Percentiles rank a stretch among this genome's conserved stretches.
phyloP scores from a whole-genome alignment of 140 eudicot genomes.

The Ambrosia hybrid region DNA sequence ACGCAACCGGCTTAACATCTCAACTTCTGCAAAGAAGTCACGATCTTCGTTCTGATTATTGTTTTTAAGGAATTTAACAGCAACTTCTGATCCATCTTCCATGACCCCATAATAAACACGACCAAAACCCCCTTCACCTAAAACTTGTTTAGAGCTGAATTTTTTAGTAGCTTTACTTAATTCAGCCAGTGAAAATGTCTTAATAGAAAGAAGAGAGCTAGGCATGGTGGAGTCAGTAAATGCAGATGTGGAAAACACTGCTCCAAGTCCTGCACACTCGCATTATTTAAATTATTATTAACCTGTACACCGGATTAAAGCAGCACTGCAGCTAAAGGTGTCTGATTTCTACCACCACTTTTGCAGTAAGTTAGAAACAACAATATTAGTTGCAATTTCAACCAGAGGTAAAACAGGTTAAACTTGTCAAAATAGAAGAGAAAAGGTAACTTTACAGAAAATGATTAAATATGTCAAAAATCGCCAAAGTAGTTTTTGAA shows the following conservation, averaged over 20 bases:
- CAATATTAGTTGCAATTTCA: too few species aligned
- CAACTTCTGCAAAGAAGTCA: constrained; percentile 93
- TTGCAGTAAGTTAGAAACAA: too few species aligned
- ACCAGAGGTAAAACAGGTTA: too few species aligned
- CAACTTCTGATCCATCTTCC: constrained; percentile 81
- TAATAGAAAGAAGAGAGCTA: constrained; percentile 74
- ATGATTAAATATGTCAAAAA: too few species aligned
- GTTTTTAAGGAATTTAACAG: constrained; percentile 78
- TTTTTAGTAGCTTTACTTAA: constrained; percentile 85
- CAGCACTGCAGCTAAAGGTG: too few species aligned
- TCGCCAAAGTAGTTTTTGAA: too few species aligned
- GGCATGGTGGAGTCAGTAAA: constrained; percentile 78
- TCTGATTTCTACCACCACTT: too few species aligned
- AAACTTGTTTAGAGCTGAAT: constrained; percentile 62
- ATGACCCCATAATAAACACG: constrained; percentile 82
- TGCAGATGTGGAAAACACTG: constrained; percentile 72
- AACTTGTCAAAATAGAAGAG: too few species aligned
- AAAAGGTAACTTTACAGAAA: too few species aligned
- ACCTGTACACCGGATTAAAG: too few species aligned
- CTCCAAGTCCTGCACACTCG: constrained; percentile 62
- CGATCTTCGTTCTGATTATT: constrained; percentile 82
- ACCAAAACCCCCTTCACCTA: constrained; percentile 99
- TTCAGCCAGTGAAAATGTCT: constrained; percentile 72
- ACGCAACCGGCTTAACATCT: constrained; percentile 92
- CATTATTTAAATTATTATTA: not conserved